phyloP scores from a whole-genome alignment of 345 rosid species.

The Excoecaria cochinchinensis region DNA sequence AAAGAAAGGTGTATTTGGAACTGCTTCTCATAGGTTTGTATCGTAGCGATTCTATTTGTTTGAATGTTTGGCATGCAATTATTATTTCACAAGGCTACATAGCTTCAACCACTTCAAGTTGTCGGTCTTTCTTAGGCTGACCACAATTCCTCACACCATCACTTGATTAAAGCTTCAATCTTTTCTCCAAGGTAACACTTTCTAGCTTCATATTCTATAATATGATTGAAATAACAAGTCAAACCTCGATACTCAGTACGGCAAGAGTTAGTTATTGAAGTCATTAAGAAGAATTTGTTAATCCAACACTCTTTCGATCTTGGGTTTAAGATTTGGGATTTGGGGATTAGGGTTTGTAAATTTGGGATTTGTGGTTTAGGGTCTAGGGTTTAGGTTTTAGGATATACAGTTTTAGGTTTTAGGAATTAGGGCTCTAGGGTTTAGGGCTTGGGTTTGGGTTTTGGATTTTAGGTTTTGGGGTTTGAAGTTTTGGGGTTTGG shows the following conservation, averaged over 20 bases:
- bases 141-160: slow-evolving; percentile 56
- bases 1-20: background rate
- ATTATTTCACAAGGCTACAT: background rate
- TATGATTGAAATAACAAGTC: slow-evolving; percentile 1
- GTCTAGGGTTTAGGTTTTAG: no score
- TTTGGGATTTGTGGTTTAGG: no score
- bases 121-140: slow-evolving; percentile 56
- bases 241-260: background rate
- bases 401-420: no score
- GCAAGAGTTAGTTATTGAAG: background rate
- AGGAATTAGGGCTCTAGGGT: no score
- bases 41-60: background rate
- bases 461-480: no score
- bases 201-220: slow-evolving; percentile 65
- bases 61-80: background rate
- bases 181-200: slow-evolving; percentile 64
- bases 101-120: slow-evolving; percentile 28
- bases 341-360: no score
- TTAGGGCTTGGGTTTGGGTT: no score
- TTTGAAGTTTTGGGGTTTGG: no score
- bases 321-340: no score
- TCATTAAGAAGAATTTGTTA: background rate
- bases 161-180: slow-evolving; percentile 62
- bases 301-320: no score
- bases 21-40: background rate